phyloP scores from a whole-genome alignment of 495 filamentous ascomycete genomes.

The Pyrenula aspistea region DNA sequence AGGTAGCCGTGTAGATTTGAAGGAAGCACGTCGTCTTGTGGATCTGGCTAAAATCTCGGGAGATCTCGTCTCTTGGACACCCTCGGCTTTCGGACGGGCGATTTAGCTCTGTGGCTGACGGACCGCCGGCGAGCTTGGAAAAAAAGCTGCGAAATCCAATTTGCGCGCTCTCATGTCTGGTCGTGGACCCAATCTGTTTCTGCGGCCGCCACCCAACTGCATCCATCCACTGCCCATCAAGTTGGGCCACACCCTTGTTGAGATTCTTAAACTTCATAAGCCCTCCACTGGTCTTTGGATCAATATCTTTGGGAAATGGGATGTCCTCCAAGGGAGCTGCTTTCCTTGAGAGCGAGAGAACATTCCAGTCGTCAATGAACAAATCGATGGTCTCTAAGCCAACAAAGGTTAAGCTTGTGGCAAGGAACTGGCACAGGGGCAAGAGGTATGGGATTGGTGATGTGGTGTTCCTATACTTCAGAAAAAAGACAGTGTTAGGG shows the following conservation, averaged over 20 bases:
- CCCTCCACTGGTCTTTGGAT: conserved; percentile 67
- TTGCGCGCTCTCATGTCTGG: conserved; percentile 23
- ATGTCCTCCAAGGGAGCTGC: conserved; percentile 61
- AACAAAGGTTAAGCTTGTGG: conserved; percentile 94
- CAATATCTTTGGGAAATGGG: conserved; percentile 66
- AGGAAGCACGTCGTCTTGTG: conserved; percentile 73
- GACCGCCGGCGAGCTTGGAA: conserved; percentile 49
- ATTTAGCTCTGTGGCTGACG: conserved; percentile 33
- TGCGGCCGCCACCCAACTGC: conserved; percentile 66
- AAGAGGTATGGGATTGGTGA: conserved; percentile 76
- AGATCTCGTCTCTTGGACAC: conserved; percentile 25
- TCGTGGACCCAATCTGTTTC: neutral
- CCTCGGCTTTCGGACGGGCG: conserved; percentile 23
- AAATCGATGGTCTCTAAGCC: conserved; percentile 77
- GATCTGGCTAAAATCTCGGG: conserved; percentile 53
- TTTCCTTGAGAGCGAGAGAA: conserved; percentile 72
- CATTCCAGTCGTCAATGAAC: conserved; percentile 74
- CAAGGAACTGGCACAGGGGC: conserved; percentile 79
- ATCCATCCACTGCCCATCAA: conserved; percentile 86
- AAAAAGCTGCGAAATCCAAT: conserved; percentile 54
- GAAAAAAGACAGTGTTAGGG: conserved; percentile 73
- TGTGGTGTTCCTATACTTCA: conserved; percentile 80
- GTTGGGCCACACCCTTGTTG: conserved; percentile 70
- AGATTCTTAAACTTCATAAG: conserved; percentile 71
- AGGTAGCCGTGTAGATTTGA: conserved; percentile 68